Evolutionary conservation across 2,329 filamentous ascomycete species (phyloP), one percentile per base, ranked within the genome.

Genomic region (Biscogniauxia mediterranea): DNA sequence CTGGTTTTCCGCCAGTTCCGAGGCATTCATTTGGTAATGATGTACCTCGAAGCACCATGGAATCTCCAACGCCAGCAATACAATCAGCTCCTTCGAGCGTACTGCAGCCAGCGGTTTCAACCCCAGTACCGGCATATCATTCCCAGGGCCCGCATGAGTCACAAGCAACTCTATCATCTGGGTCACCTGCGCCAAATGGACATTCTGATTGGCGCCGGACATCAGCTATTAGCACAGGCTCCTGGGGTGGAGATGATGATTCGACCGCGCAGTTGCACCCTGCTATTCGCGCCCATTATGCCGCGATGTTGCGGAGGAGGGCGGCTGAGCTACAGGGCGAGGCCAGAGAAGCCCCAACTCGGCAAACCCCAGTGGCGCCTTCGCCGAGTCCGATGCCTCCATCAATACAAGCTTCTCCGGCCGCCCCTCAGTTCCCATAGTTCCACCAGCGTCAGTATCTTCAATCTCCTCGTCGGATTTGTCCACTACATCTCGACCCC

Each of bases 281-380:
- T 38, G 73, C 72, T 15, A 73, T 74, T 26, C 65, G 71, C 32
- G 66, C 70, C 38, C 71, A 71, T 25, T 73, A 73, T 63, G 71
- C 70, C 15, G 68, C 68, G 9, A 66, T 73, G 67, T 52, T 74
- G 52, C 68, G 72, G 55, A 68, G 57, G 25, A 66, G 65, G 32
- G 65, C 68, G 26, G 38, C 59, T 2, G 67, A 69, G 19, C 21
- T 56, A 28, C 61, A 64, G 53, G 56, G 23, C 9, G 54, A 62
- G n/a, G 52, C 60, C 20, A 49, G 17, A 49, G 28, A 20, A 13
- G 23, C 38, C 5, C 51, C 55, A 17, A 50, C 20, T 23, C 49
- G 6, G 21, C 15, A 61, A 25, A 50, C 28, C 23, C 52, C 56
- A 28, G 52, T 58, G 25, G 13, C 42, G 15, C 19, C 32, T 13